Conservation (phyloP, 1,284 basidiomycete genomes). For the Trametes sp. region DNA sequence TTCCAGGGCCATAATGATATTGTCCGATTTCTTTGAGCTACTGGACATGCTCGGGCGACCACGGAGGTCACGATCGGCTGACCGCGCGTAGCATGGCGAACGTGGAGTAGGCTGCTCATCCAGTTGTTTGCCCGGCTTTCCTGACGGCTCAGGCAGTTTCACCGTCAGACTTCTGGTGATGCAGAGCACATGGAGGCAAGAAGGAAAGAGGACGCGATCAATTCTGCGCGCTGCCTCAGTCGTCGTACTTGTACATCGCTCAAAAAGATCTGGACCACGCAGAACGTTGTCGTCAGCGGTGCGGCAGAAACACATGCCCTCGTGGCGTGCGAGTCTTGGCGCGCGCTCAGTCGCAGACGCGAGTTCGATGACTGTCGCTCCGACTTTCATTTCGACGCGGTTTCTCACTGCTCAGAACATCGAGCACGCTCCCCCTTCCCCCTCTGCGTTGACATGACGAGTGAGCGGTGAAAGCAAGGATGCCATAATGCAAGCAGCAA, state of each 20-base stretch:
- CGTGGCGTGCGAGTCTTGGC: not conserved
- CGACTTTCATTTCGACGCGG: not conserved
- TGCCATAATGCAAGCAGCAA: slow-evolving; percentile 16
- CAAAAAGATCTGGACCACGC: not conserved
- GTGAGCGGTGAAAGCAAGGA: slow-evolving; percentile 1
- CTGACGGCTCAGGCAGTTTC: not conserved
- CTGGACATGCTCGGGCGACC: not conserved
- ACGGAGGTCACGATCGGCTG: not conserved
- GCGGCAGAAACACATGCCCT: slow-evolving; percentile 12
- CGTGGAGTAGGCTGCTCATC: slow-evolving; percentile 1
- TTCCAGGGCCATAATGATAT: slow-evolving; percentile 4
- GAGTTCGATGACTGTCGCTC: not conserved
- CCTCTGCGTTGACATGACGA: not conserved
- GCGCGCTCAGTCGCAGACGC: not conserved
- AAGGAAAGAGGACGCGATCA: not conserved
- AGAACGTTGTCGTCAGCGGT: not conserved
- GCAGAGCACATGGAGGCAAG: not conserved
- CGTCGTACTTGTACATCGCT: too few relatives aligned
- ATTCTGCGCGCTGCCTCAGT: too few relatives aligned
- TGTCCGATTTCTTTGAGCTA: not conserved
- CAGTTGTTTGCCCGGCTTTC: not conserved
- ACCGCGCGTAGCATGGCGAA: not conserved
- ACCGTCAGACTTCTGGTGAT: not conserved
- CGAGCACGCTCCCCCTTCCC: too few relatives aligned
- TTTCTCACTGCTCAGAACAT: too few relatives aligned